Conservation (phyloP, 306 rosid genomes). For the Geum urbanum region DNA sequence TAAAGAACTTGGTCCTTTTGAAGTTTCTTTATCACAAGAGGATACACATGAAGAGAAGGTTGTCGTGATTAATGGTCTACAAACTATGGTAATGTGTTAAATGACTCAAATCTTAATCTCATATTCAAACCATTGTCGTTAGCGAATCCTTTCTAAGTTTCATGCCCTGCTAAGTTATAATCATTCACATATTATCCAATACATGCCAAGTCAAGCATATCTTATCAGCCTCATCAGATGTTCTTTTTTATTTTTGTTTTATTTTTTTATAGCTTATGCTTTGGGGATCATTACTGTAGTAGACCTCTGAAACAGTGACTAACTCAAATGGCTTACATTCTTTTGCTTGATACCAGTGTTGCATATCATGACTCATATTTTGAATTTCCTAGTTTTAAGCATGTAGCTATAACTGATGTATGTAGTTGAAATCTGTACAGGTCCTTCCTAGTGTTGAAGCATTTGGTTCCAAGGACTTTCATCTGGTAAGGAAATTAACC, state of each 20-base stretch:
- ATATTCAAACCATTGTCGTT: not conserved
- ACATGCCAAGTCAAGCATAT: not conserved
- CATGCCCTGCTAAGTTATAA: not conserved
- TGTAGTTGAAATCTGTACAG: slow-evolving; percentile 21
- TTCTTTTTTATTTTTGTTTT: not conserved
- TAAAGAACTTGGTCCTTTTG: slow-evolving; percentile 80
- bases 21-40: slow-evolving; percentile 59
- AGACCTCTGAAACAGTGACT: not conserved
- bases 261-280: not conserved
- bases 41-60: slow-evolving; percentile 50
- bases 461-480: slow-evolving; percentile 38
- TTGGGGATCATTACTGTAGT: not conserved
- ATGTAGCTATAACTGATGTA: slow-evolving; percentile 17
- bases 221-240: not conserved
- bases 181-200: not conserved
- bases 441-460: slow-evolving; percentile 36
- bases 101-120: slow-evolving; percentile 8
- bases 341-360: not conserved
- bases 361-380: not conserved
- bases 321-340: not conserved
- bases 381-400: not conserved
- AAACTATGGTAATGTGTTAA: slow-evolving; percentile 55
- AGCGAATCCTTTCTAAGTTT: not conserved
- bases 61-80: slow-evolving; percentile 78
- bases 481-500: slow-evolving; percentile 48